Evolutionary conservation across 208 protist genomes (phyloP).

Genomic region (Naegleria lovaniensis): DNA sequence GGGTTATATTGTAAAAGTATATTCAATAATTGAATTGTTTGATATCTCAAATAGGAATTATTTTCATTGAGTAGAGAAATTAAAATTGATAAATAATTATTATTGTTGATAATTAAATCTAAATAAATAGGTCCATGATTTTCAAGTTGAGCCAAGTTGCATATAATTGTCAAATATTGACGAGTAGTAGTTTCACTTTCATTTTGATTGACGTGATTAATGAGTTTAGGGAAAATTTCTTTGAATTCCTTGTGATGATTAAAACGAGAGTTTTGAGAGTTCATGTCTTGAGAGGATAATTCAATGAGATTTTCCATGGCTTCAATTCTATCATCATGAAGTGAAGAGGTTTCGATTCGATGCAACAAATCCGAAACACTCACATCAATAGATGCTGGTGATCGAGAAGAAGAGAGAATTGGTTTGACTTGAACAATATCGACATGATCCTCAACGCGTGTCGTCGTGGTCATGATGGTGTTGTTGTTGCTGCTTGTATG

Average conservation of each 20-base stretch:
- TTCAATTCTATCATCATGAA: neutral
- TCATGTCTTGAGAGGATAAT: neutral
- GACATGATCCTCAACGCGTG: neutral
- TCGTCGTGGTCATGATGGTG: neutral
- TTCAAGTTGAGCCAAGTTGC: neutral
- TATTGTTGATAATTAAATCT: neutral
- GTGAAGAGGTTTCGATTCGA: neutral
- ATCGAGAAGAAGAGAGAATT: neutral
- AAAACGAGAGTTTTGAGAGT: neutral
- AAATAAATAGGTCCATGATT: neutral
- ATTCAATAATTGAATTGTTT: slow-evolving; percentile 5
- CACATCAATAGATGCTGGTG: neutral
- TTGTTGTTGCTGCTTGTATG: neutral
- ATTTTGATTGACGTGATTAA: neutral
- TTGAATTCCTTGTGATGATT: neutral
- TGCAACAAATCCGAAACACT: neutral
- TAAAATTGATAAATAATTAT: neutral
- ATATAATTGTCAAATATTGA: neutral
- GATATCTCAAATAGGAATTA: slow-evolving; percentile 11
- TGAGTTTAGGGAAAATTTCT: neutral
- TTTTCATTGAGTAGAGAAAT: neutral
- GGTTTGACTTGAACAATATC: too few species aligned
- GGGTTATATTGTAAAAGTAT: neutral
- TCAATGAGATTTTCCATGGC: neutral
- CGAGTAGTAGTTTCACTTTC: neutral